Evolutionary conservation across 1,139 yeast species (phyloP).

Genomic region (Meyerozyma carpophila): DNA sequence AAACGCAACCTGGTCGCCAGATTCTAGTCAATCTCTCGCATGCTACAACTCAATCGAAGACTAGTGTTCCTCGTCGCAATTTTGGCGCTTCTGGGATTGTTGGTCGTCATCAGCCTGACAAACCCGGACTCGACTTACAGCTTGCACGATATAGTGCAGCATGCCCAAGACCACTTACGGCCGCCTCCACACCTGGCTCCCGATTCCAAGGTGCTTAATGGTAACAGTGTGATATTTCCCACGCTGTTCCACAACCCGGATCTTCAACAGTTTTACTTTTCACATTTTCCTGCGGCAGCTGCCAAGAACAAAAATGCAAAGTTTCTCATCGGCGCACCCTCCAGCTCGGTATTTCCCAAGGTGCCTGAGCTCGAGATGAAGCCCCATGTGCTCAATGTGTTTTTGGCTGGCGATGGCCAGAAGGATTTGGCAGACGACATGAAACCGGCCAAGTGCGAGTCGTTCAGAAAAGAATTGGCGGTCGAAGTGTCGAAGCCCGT

Average conservation of each 20-base stretch:
- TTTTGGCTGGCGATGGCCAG: slow-evolving; percentile 1
- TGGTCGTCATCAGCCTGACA: neutral
- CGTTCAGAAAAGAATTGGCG: neutral
- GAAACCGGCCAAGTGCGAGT: neutral
- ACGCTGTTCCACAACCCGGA: neutral
- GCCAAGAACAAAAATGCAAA: neutral
- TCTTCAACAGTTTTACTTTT: neutral
- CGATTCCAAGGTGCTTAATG: slow-evolving; percentile 5
- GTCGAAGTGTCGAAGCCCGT: neutral
- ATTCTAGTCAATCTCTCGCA: neutral
- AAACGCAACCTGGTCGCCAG: neutral
- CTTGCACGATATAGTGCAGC: slow-evolving; percentile 5
- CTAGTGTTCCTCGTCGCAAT: neutral
- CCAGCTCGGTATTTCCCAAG: neutral
- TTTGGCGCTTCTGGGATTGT: neutral
- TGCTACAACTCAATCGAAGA: neutral
- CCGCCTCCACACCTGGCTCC: neutral
- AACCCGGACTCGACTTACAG: slow-evolving; percentile 7
- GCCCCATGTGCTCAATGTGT: neutral
- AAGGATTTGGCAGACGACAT: neutral
- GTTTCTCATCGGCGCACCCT: neutral
- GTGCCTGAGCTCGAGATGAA: neutral
- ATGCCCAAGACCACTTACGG: slow-evolving; percentile 6
- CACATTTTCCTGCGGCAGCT: neutral
- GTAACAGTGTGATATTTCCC: neutral